phyloP scores from a whole-genome alignment of 495 filamentous ascomycete genomes.

The Penicillium longicatenatum region DNA sequence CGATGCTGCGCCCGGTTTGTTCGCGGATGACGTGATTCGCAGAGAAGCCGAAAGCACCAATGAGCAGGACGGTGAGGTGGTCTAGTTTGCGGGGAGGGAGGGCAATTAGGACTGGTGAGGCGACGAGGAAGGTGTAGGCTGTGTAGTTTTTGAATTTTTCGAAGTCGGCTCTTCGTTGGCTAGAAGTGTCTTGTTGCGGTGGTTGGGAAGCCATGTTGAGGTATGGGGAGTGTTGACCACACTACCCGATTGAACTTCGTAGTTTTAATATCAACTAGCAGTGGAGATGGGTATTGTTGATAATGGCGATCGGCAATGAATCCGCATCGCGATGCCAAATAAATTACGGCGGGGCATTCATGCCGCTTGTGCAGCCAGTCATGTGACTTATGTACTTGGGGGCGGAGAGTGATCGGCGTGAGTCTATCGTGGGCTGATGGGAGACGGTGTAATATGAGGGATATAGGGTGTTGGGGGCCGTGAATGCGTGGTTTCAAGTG shows the following conservation, averaged over 20 bases:
- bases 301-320: background rate
- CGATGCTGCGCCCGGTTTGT: constrained; percentile 55
- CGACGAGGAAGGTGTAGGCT: constrained; percentile 64
- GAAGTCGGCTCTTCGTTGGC: constrained; percentile 45
- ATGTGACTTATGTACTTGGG: background rate
- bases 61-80: constrained; percentile 59
- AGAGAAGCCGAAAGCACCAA: constrained; percentile 58
- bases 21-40: constrained; percentile 63
- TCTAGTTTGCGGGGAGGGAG: constrained; percentile 82
- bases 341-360: background rate
- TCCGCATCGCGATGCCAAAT: background rate
- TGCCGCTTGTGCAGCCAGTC: background rate
- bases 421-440: background rate
- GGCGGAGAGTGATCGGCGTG: background rate
- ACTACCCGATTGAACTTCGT: background rate
- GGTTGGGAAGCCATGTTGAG: constrained; percentile 18
- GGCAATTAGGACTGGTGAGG: constrained; percentile 67
- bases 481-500: background rate
- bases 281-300: background rate
- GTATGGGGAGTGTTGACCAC: background rate
- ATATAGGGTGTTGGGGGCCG: background rate
- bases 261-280: background rate
- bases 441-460: background rate
- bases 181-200: constrained; percentile 9
- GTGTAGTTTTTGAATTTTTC: constrained; percentile 57